Percentiles rank a stretch among this genome's conserved stretches.
Conservation (phyloP, 2,329 filamentous ascomycete genomes). For the Geosmithia putterillii region DNA sequence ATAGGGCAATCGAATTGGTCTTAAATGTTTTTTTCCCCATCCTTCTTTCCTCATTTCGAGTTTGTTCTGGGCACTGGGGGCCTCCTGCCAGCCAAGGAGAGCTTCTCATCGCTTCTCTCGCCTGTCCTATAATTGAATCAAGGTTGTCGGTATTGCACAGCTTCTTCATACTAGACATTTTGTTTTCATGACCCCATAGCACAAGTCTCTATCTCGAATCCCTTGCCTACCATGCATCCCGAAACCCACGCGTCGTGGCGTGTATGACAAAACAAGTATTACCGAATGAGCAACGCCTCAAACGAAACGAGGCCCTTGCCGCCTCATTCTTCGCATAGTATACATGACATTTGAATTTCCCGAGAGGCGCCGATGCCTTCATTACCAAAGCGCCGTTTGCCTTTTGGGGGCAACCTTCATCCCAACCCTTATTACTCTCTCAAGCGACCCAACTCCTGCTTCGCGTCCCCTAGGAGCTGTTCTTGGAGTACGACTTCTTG, state of each 20-base stretch:
- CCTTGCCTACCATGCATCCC: background rate
- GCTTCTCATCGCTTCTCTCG: too few relatives aligned
- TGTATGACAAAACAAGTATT: background rate
- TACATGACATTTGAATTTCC: background rate
- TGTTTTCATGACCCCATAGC: background rate
- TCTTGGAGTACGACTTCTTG: conserved; percentile 69
- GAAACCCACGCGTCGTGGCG: background rate
- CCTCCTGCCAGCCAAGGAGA: too few relatives aligned
- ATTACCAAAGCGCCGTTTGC: background rate
- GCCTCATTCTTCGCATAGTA: background rate
- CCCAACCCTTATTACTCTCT: background rate
- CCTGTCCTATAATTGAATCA: too few relatives aligned
- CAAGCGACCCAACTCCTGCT: background rate
- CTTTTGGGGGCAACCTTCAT: background rate
- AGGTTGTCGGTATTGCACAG: too few relatives aligned
- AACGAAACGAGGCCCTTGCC: background rate
- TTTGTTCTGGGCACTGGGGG: too few relatives aligned
- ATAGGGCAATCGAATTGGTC: too few relatives aligned
- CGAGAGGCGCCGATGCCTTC: background rate
- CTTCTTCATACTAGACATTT: too few relatives aligned
- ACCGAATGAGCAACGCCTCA: background rate
- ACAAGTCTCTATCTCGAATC: background rate
- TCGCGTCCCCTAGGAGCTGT: conserved; percentile 29
- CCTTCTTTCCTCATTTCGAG: too few relatives aligned
- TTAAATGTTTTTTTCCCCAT: too few relatives aligned